A percentile compares a stretch with the other conserved stretches of the same genome.
Evolutionary conservation across 2,329 filamentous ascomycete species (phyloP).

Genomic region (Alternaria brassicicola): DNA sequence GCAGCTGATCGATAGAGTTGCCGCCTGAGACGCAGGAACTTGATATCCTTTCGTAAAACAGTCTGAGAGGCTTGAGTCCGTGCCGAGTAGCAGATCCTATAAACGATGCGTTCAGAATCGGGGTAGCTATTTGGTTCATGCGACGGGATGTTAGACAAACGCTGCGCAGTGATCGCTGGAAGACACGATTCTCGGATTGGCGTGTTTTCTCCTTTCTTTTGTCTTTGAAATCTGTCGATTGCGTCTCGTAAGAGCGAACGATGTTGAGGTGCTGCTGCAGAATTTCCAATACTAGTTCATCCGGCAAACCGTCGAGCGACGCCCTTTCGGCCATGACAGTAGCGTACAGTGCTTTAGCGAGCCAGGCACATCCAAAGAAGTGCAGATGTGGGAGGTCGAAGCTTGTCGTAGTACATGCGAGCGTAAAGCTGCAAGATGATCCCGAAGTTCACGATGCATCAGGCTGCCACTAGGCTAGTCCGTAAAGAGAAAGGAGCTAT

Average conservation of each 20-base stretch:
- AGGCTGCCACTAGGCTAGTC: background rate
- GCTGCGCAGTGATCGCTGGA: conserved; percentile 22
- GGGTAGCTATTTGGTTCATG: conserved; percentile 26
- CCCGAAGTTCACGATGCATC: background rate
- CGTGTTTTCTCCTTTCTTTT: conserved; percentile 23
- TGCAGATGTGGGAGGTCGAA: background rate
- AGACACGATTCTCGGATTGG: conserved; percentile 31
- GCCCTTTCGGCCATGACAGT: background rate
- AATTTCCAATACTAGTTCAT: conserved; percentile 33
- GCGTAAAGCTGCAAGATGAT: background rate
- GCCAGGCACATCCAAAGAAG: background rate
- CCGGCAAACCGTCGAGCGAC: conserved; percentile 21
- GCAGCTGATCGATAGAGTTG: conserved; percentile 12
- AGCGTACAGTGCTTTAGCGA: no score
- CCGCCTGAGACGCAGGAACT: background rate
- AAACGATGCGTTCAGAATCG: conserved; percentile 34
- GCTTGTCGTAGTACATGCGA: background rate
- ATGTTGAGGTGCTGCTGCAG: conserved; percentile 15
- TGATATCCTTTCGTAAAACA: conserved; percentile 26
- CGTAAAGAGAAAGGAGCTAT: background rate
- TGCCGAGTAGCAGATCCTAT: conserved; percentile 20
- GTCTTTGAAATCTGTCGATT: conserved; percentile 24
- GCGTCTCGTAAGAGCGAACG: conserved; percentile 30
- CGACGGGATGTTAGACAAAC: conserved; percentile 27
- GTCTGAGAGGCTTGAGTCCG: conserved; percentile 19